Evolutionary conservation across 495 filamentous ascomycete species (phyloP), one percentile per base, ranked within the genome.

Genomic region (Penicillium maclennaniae): DNA sequence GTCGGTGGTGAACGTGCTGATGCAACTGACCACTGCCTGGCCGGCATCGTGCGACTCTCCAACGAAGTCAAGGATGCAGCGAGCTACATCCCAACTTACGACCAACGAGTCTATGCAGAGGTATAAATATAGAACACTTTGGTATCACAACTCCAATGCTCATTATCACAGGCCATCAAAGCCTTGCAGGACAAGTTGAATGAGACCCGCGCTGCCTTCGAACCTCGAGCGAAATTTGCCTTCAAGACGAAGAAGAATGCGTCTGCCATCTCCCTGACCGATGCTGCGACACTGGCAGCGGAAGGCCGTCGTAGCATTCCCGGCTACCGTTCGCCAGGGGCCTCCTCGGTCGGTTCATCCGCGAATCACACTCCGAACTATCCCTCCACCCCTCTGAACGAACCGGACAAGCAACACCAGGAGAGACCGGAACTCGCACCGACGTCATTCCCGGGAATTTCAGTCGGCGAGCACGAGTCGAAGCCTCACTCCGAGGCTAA

Each of bases 21-120:
- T 62, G 82, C 83, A n/a, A 79, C 83, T 28, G 85, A 88, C 50
- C 79, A 87, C 56, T 85, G 80, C 58, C 72, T 87, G 36, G 78
- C 84, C 16, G 76, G 79, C 15, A 87, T 92, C 47, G 77, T 81
- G 17, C 74, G 79, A 37, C 76, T 92, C 15, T 87, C 85, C 1
- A 78, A 82, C 51, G 80, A 86, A 49, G 80, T 91, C 61, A 83
- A 83, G 56, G 84, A 88, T 71, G 79, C 83, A 7, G 79, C 83
- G 1, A 79, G 76, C 53, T 86, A 83, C 50, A 77, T 91, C 23
- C 87, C 88, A 6, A 80, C 87, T 4, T 88, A 90, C 59, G 88
- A 92, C 51, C 88, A 90, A 63, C 76, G 87, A 53, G 82, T 83
- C 17, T 91, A 88, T 62, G 75, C 81, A 28, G 84, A 88, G 59